A percentile compares a stretch with the other conserved stretches of the same genome.
Evolutionary conservation across 208 protist genomes (phyloP).

Genomic region (Leishmania arabica): DNA sequence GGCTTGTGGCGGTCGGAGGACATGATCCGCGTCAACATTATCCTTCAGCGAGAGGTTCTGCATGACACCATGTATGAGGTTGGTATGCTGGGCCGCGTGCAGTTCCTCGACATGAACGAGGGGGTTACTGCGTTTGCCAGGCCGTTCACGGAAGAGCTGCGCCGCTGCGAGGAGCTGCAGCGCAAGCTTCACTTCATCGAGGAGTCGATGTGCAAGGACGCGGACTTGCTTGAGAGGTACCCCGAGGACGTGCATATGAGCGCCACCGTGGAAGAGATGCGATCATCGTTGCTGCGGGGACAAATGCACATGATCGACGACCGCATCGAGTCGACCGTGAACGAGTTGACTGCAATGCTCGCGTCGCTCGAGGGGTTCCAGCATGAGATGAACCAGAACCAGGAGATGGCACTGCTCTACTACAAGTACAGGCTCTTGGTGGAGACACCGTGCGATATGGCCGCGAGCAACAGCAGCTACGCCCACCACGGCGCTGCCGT

Average conservation of each 20-base stretch:
- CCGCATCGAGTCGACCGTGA: constrained; percentile 38
- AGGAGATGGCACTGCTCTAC: constrained; percentile 92
- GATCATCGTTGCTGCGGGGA: constrained; percentile 79
- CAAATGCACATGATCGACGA: constrained; percentile 91
- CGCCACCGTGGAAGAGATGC: constrained; percentile 53
- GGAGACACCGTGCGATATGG: constrained; percentile 63
- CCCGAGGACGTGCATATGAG: constrained; percentile 48
- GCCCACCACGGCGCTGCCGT: constrained; percentile 27
- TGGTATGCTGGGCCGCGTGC: constrained; percentile 94
- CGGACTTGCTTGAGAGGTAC: constrained; percentile 88
- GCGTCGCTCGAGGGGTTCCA: constrained; percentile 45
- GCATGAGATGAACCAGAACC: constrained; percentile 56
- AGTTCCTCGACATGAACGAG: constrained; percentile 96
- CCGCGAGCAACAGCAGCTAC: constrained; percentile 44
- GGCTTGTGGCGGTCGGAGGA: constrained; percentile 96
- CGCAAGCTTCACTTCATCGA: constrained; percentile 95
- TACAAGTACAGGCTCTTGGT: constrained; percentile 80
- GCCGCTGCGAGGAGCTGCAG: constrained; percentile 97
- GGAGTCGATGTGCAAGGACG: constrained; percentile 54
- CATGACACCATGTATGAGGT: constrained; percentile 96
- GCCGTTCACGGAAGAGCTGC: constrained; percentile 96
- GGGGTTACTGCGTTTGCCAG: constrained; percentile 95
- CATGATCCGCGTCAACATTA: constrained; percentile 96
- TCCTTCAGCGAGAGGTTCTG: constrained; percentile 97
- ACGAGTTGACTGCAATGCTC: constrained; percentile 42